These are phyloP conservation scores for Auxenochlorella pyrenoidosa DNA, from an alignment of 139 green algal genomes.

Conservation along the genomic window DNA sequence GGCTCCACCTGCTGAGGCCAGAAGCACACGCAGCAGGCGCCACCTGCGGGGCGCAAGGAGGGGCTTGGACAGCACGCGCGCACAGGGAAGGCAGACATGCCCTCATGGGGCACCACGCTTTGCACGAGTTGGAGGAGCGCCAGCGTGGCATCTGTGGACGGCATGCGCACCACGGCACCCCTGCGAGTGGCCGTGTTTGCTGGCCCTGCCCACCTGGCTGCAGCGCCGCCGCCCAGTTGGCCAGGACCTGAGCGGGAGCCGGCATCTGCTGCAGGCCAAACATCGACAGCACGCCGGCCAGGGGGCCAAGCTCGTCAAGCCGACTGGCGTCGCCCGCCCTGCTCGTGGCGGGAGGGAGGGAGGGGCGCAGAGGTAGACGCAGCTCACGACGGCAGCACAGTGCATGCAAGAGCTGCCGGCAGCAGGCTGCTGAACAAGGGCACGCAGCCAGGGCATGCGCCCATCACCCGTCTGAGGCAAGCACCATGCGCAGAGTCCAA, in stretches of 20 bases:
- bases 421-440: too few species aligned
- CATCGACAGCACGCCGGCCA: slow-evolving; percentile 32
- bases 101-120: too few species aligned
- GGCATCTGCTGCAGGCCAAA: slow-evolving; percentile 56
- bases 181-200: too few species aligned
- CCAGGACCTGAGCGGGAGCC: slow-evolving; percentile 14
- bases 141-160: too few species aligned
- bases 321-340: slow-evolving; percentile 23
- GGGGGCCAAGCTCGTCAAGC: not conserved
- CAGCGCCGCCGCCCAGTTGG: slow-evolving; percentile 30
- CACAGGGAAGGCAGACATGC: not conserved
- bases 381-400: too few species aligned
- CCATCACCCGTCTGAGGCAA: not conserved
- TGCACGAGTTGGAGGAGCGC: too few species aligned
- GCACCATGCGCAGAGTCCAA: not conserved
- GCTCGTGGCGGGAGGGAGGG: not conserved
- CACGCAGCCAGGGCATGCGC: too few species aligned
- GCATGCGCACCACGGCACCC: too few species aligned
- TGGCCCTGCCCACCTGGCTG: slow-evolving; percentile 26
- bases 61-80: not conserved
- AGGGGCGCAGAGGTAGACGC: too few species aligned
- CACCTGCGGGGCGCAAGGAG: slow-evolving; percentile 7
- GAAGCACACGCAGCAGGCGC: slow-evolving; percentile 37
- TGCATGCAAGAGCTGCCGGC: too few species aligned
- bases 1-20: slow-evolving; percentile 38